These are phyloP conservation scores for Gnomoniopsis smithogilvyi DNA, from an alignment of 2,329 filamentous ascomycete species.

Conservation along the genomic window DNA sequence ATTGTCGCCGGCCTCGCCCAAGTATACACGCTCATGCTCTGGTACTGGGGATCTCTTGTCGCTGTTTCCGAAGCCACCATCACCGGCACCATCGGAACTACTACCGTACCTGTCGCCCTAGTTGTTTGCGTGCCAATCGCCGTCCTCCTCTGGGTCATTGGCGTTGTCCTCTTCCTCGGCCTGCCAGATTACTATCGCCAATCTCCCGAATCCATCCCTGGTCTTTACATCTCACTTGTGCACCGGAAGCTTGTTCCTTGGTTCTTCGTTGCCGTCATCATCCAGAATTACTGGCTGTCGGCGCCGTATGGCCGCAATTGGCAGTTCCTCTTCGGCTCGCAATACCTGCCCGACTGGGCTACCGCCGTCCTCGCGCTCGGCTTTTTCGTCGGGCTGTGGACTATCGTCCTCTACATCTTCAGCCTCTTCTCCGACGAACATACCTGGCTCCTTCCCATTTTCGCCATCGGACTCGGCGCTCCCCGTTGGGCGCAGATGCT, in stretches of 20 bases:
- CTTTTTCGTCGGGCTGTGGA: conserved; percentile 57
- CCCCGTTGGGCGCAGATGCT: conserved; percentile 67
- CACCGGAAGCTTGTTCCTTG: conserved; percentile 65
- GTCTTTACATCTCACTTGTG: conserved; percentile 61
- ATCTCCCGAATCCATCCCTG: conserved; percentile 59
- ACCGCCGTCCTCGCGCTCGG: conserved; percentile 53
- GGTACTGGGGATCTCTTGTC: conserved; percentile 63
- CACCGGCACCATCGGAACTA: conserved; percentile 33
- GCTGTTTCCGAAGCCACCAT: conserved; percentile 41
- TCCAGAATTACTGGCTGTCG: conserved; percentile 67
- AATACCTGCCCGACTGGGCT: conserved; percentile 53
- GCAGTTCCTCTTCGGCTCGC: conserved; percentile 59
- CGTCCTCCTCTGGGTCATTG: conserved; percentile 54
- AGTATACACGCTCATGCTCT: conserved; percentile 61
- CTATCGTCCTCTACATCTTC: conserved; percentile 47
- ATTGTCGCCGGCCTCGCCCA: conserved; percentile 66
- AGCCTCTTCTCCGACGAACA: conserved; percentile 56
- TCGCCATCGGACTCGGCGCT: conserved; percentile 63
- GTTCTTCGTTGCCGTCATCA: conserved; percentile 62
- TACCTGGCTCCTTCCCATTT: conserved; percentile 65
- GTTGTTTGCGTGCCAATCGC: conserved; percentile 58
- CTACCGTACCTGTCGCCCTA: conserved; percentile 24
- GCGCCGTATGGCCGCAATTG: conserved; percentile 66
- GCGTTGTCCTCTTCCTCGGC: conserved; percentile 54
- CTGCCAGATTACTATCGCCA: conserved; percentile 66